Conservation (phyloP, 2,329 filamentous ascomycete genomes). For the Aureobasidium vineae region DNA sequence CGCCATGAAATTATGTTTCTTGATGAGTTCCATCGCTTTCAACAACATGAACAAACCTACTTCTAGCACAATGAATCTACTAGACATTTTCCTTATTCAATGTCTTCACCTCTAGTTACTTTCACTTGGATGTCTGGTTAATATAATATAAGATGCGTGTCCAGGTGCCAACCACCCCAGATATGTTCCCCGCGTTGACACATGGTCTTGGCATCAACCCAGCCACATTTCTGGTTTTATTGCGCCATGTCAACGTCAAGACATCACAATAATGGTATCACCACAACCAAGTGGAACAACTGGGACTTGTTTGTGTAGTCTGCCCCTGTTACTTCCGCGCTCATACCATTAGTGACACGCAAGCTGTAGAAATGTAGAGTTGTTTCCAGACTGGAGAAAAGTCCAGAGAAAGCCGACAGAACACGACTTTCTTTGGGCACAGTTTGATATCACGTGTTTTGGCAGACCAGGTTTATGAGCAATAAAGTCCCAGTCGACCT, state of each 20-base stretch:
- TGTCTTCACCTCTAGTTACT: neutral
- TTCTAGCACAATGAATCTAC: neutral
- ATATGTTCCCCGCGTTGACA: constrained; percentile 1
- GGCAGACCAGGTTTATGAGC: no score
- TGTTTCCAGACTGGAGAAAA: neutral
- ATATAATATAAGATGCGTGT: neutral
- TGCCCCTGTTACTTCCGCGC: neutral
- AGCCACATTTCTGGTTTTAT: constrained; percentile 19
- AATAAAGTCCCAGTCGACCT: no score
- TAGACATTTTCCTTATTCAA: no score
- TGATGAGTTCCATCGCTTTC: neutral
- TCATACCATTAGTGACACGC: no score
- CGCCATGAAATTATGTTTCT: no score
- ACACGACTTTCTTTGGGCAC: no score
- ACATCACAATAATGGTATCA: neutral
- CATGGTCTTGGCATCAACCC: constrained; percentile 4
- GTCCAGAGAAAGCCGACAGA: no score
- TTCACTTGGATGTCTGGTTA: neutral
- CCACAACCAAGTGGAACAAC: neutral
- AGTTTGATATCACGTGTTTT: no score
- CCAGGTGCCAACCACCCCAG: constrained; percentile 6
- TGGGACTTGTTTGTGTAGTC: neutral
- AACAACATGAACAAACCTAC: neutral
- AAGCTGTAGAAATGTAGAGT: neutral
- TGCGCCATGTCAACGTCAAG: constrained; percentile 15